Conservation (phyloP, 164 flowering plant genomes). For the Vitis amurensis region DNA sequence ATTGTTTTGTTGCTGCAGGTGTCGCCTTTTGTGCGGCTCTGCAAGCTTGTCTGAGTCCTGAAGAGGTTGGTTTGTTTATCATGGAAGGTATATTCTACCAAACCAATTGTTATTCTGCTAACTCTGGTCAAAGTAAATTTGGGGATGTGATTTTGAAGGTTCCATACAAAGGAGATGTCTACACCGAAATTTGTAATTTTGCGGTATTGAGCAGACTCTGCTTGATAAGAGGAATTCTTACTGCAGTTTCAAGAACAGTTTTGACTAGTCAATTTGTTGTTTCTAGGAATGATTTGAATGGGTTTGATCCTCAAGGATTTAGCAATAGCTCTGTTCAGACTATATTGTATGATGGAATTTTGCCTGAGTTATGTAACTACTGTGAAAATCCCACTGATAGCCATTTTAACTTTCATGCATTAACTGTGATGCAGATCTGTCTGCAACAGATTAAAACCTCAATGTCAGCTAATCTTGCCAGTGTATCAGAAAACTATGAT, state of each 20-base stretch:
- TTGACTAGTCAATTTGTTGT: slow-evolving; percentile 48
- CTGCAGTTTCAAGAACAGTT: slow-evolving; percentile 75
- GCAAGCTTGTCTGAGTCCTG: slow-evolving; percentile 62
- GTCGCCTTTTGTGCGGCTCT: slow-evolving; percentile 88
- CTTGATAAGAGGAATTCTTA: slow-evolving; percentile 91
- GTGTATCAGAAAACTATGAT: slow-evolving; percentile 36
- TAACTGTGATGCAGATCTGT: slow-evolving; percentile 94
- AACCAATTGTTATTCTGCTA: slow-evolving; percentile 20
- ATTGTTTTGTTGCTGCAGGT: slow-evolving; percentile 93
- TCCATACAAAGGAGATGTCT: slow-evolving; percentile 55
- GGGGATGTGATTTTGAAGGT: slow-evolving; percentile 33
- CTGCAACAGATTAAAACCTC: slow-evolving; percentile 94
- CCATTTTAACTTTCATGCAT: slow-evolving; percentile 93
- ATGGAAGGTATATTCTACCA: slow-evolving; percentile 50
- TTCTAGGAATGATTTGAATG: slow-evolving; percentile 19
- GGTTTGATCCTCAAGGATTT: slow-evolving; percentile 15
- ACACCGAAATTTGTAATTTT: slow-evolving; percentile 43
- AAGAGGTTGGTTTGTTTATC: slow-evolving; percentile 63
- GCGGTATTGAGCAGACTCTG: slow-evolving; percentile 77
- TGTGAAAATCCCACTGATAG: slow-evolving; percentile 88
- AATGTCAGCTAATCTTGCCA: slow-evolving; percentile 40
- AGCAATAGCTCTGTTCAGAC: slow-evolving; percentile 41
- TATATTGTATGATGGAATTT: slow-evolving; percentile 82
- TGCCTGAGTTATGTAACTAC: slow-evolving; percentile 81
- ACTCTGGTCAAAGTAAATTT: slow-evolving; percentile 14